Conservation (phyloP, 75 land plant species). For the Isoetes taiwanensis region DNA sequence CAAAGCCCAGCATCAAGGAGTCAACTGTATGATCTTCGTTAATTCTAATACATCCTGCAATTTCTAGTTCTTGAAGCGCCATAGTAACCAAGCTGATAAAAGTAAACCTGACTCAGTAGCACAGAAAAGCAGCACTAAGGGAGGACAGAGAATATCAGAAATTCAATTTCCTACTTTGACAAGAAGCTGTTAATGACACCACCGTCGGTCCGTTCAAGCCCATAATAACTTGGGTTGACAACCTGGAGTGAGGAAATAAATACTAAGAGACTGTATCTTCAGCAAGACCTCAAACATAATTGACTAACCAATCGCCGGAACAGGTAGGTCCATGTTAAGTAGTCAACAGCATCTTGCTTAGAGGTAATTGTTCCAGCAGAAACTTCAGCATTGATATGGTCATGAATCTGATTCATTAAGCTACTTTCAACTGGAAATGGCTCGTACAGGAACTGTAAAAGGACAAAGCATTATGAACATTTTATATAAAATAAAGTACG, state of each 20-base stretch:
- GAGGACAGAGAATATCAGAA: not conserved
- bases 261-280: not conserved
- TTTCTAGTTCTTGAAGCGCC: conserved; percentile 81
- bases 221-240: conserved; percentile 85
- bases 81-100: conserved; percentile 50
- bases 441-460: conserved; percentile 75
- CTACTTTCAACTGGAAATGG: conserved; percentile 98
- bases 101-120: not conserved
- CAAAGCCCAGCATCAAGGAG: conserved; percentile 77
- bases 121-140: not conserved
- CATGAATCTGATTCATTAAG: conserved; percentile 70
- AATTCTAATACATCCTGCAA: conserved; percentile 82
- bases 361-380: conserved; percentile 67
- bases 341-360: conserved; percentile 86
- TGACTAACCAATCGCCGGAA: conserved; percentile 69
- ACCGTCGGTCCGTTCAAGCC: conserved; percentile 50
- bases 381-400: conserved; percentile 91
- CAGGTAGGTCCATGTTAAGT: conserved; percentile 88
- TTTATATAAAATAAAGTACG: not conserved
- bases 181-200: conserved; percentile 48
- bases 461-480: not conserved
- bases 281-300: not conserved
- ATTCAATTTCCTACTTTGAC: conserved; percentile 40
- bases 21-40: conserved; percentile 55
- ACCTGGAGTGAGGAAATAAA: conserved; percentile 27